Evolutionary conservation across 1,139 yeast species (phyloP), one percentile per base, ranked within the genome.

Genomic region (Taphrina deformans): DNA sequence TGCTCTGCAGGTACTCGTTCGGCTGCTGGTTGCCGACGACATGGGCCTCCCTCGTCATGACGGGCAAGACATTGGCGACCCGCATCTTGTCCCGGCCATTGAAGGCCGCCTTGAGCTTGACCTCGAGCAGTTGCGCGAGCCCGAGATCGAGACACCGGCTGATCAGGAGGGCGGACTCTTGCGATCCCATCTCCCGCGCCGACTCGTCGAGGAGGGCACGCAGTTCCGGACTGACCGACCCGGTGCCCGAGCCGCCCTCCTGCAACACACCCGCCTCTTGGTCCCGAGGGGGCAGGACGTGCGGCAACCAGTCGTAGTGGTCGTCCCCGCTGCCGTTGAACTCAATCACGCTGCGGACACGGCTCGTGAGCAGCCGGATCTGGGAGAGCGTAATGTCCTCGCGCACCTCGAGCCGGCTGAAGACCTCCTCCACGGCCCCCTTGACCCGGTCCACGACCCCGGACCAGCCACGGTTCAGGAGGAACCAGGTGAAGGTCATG

Each of bases 401-500:
- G 18, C 67, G 62, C 14, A 68, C 69, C 5, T 65, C 56, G 68
- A 53, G 46, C n/a, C 65, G 50, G 63, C 52, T 83, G 74, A 91
- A 90, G 48, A 85, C 86, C 40, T 79, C 79, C 44, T 78, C 78
- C 2, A 92, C 95, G 3, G 83, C 79, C 0, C 76, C 75, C 72
- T 84, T 84, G 38, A 90, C 83, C 41, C 81, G 75, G 56, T 80
- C 78, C 58, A 62, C 88, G 80, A 79, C 44, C 79, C 73, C 55
- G n/a, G 35, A 26, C 93, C 95, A 90, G 1, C 98, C 98, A 70
- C 85, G 83, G 75, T 93, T 91, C 66, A 93, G 79, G 61, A 93
- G 77, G 97, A 97, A 93, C 97, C 98, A 93, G 70, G 92, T 86
- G 69, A 90, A 83, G 1, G 96, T 88, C 67, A 93, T 80, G 74